Evolutionary conservation across 306 rosid species (phyloP).

Genomic region (Begonia masoniana): DNA sequence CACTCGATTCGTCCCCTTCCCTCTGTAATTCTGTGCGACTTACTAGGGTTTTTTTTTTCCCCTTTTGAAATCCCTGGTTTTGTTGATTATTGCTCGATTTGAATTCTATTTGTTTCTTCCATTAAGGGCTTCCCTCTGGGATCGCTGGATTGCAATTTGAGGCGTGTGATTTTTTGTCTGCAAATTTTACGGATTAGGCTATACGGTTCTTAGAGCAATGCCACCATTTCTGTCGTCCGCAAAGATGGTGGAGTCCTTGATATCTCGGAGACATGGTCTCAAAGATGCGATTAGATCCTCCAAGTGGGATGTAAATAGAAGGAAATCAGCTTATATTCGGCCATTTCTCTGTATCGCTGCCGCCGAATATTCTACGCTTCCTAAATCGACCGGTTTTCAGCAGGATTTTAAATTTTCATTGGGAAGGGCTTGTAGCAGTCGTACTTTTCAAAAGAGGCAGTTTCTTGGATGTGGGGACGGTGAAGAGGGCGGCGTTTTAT

Average conservation of each 20-base stretch:
- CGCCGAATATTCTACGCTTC: constrained; percentile 11
- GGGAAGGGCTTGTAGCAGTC: constrained; percentile 9
- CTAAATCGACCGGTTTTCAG: constrained; percentile 15
- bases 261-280: constrained; percentile 25
- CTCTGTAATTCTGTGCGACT: too few species aligned
- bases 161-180: constrained; percentile 5
- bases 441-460: constrained; percentile 30
- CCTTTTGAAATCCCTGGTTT: too few species aligned
- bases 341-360: constrained; percentile 22
- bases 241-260: constrained; percentile 37
- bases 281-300: constrained; percentile 25
- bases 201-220: constrained; percentile 26
- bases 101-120: too few species aligned
- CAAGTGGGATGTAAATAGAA: constrained; percentile 6
- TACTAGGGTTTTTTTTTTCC: too few species aligned
- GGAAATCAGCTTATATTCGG: constrained; percentile 21
- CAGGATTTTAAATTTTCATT: constrained; percentile 6
- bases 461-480: constrained; percentile 91
- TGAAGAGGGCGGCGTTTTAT: constrained; percentile 53
- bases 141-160: neutral
- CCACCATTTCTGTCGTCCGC: constrained; percentile 53
- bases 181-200: constrained; percentile 6
- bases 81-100: too few species aligned
- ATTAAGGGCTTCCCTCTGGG: too few species aligned
- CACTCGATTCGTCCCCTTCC: too few species aligned